Conservation (phyloP, 1,284 basidiomycete species). For the Leccinum subrobustum region DNA sequence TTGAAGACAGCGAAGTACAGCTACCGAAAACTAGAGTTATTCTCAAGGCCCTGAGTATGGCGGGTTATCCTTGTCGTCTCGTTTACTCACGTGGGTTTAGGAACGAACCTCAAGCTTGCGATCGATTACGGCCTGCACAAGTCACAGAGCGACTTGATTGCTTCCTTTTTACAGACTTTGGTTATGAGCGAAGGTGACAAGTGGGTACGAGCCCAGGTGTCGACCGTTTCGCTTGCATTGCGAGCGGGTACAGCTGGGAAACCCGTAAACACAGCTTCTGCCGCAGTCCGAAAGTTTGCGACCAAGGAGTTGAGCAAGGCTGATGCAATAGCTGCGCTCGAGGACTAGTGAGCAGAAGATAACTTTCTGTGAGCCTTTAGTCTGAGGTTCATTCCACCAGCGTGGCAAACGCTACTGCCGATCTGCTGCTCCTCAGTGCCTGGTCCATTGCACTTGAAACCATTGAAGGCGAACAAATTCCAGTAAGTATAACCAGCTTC, state of each 20-base stretch:
- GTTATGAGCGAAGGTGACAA: constrained; percentile 86
- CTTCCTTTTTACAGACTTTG: constrained; percentile 79
- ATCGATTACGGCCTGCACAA: constrained; percentile 79
- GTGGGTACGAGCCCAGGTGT: constrained; percentile 67
- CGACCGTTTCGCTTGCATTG: constrained; percentile 59
- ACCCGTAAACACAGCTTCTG: constrained; percentile 66
- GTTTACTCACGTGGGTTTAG: constrained; percentile 37
- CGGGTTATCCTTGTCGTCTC: background rate
- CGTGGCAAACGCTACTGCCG: constrained; percentile 76
- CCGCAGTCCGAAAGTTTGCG: constrained; percentile 70
- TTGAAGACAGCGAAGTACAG: constrained; percentile 68
- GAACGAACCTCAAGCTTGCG: constrained; percentile 76
- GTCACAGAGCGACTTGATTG: constrained; percentile 74
- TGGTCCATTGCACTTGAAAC: constrained; percentile 61
- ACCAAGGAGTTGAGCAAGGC: constrained; percentile 76
- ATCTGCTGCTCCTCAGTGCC: constrained; percentile 70
- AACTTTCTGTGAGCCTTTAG: background rate
- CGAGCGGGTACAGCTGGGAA: constrained; percentile 59
- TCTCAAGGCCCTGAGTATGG: constrained; percentile 71
- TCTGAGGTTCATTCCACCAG: constrained; percentile 36
- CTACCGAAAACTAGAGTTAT: constrained; percentile 62
- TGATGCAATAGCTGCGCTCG: constrained; percentile 70
- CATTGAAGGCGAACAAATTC: constrained; percentile 58
- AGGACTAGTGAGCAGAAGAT: constrained; percentile 67
- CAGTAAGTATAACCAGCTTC: constrained; percentile 42